Base-by-base conservation (phyloP, 169 alveolate species). In the Cryptosporidium xiaoi region DNA sequence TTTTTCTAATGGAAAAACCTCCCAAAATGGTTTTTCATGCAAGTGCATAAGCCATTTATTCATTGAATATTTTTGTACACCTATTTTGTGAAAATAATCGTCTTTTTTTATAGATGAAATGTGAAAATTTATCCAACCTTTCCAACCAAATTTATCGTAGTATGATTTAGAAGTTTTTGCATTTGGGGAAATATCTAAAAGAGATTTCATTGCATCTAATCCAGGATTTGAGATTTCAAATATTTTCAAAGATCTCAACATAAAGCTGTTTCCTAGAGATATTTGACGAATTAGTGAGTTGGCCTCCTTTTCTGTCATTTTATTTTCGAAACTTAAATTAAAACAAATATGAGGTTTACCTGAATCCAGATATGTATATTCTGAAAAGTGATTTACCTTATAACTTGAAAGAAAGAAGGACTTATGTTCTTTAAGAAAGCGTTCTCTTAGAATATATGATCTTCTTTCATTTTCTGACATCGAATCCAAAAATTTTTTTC, bases 301-400 rank as follows among this genome's bases (percentile, higher is more conserved):
- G 13, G 84, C 56, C 82, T 91, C 93, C 27, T 91, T 91, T 62
- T 91, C 93, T 29, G 87, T 91, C 93, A 91, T 91, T 31, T 33
- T 60, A 66, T 64, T 84, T 84, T 82, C 83, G 66, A 91, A 91
- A 46, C 91, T 84, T 27, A 91, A 91, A 56, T 91, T 91, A 82
- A 84, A 91, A 69, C 93, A 91, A 2, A 91, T 91, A 66, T 91
- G 85, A 48, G 69, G 71, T 58, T 77, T 77, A 12, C 71, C 71
- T 7, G 69, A 40, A n/a, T 56, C 48, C 12, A 16, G 29, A 77
- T 46, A 77, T 31, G 3, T 34, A 44, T 77, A 77, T 24, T 77
- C 87, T 34, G 60, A 46, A n/a, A 62, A 56, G 4, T 77, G 87
- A 77, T 33, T 34, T 0, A 60, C 40, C 16, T 56, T 18, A 27